phyloP scores from a whole-genome alignment of 805 yeast genomes.

The Ogataea zsoltii region DNA sequence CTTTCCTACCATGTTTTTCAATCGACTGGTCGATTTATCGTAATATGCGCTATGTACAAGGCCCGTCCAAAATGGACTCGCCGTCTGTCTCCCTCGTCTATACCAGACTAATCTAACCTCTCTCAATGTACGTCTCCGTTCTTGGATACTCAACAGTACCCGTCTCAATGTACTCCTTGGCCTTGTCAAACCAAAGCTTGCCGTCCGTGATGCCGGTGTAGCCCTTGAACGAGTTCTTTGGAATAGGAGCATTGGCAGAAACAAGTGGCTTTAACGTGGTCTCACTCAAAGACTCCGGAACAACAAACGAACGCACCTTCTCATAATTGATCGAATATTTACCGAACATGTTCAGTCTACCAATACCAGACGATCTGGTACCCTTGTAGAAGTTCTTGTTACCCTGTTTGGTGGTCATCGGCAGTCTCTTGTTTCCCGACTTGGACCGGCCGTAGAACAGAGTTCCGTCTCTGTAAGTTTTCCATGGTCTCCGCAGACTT shows the following conservation, averaged over 20 bases:
- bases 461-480: constrained; percentile 77
- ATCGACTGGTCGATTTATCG: background rate
- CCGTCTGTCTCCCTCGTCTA: background rate
- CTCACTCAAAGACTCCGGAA: constrained; percentile 51
- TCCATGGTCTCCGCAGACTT: constrained; percentile 83
- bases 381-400: constrained; percentile 95
- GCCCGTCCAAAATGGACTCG: background rate
- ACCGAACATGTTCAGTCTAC: constrained; percentile 73
- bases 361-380: constrained; percentile 93
- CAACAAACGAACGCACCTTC: constrained; percentile 88
- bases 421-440: constrained; percentile 78
- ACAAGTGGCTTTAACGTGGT: constrained; percentile 68
- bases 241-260: constrained; percentile 68
- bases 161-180: constrained; percentile 71
- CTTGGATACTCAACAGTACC: constrained; percentile 53
- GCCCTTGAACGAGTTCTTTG: constrained; percentile 68
- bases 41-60: background rate
- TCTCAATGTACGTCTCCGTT: constrained; percentile 31
- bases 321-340: constrained; percentile 76
- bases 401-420: constrained; percentile 90
- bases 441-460: constrained; percentile 79
- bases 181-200: constrained; percentile 66
- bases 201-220: constrained; percentile 70
- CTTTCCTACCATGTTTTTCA: constrained; percentile 6
- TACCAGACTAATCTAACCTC: constrained; percentile 35